A percentile compares a stretch with the other conserved stretches of the same genome.
Evolutionary conservation across 2,329 filamentous ascomycete species (phyloP).

Genomic region (Talaromyces pinophilus): DNA sequence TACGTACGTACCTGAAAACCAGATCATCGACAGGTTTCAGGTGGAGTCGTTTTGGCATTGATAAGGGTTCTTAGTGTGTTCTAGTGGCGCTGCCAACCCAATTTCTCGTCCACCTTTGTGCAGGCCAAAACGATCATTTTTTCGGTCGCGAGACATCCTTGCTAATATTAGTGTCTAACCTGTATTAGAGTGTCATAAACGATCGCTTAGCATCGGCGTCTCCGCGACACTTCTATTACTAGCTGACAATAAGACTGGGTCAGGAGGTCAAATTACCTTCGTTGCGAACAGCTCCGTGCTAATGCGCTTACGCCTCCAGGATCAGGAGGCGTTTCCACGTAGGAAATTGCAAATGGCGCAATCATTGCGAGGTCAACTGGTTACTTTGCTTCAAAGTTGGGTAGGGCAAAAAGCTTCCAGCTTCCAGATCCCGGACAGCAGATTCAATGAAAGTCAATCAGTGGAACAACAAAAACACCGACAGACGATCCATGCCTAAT

Average conservation of each 20-base stretch:
- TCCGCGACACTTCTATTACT: background rate
- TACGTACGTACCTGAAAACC: background rate
- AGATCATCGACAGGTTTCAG: background rate
- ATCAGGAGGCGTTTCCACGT: background rate
- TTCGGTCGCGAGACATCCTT: background rate
- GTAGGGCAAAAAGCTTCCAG: background rate
- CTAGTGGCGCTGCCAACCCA: background rate
- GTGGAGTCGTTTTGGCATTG: background rate
- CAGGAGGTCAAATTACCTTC: background rate
- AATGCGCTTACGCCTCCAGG: background rate
- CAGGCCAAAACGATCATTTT: background rate
- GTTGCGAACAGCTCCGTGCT: background rate
- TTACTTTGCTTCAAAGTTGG: background rate
- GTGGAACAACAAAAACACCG: background rate
- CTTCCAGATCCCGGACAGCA: background rate
- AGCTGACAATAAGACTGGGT: slow-evolving; percentile 1
- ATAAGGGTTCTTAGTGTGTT: background rate
- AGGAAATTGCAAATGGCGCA: background rate
- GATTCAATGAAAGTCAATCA: background rate
- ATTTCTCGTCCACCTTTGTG: background rate
- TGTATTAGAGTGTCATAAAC: background rate
- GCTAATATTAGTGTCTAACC: background rate
- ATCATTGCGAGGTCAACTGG: background rate
- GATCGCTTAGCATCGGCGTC: slow-evolving; percentile 7
- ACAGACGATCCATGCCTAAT: background rate